phyloP scores from a whole-genome alignment of 1,139 yeast species.

The Pneumocystis carinii region DNA sequence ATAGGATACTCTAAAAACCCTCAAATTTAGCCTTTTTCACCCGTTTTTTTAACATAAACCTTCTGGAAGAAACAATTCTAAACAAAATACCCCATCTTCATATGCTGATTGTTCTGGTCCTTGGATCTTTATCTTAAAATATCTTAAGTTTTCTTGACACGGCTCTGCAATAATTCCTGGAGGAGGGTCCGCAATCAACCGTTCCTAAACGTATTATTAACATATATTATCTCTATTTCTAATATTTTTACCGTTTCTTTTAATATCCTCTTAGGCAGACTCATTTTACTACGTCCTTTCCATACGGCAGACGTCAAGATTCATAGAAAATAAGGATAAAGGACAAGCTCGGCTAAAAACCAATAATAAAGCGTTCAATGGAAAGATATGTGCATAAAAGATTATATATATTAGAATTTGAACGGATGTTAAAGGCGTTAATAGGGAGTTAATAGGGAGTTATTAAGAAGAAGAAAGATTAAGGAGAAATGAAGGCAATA shows the following conservation, averaged over 20 bases:
- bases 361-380: too few species aligned
- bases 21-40: constrained; percentile 48
- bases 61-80: not conserved
- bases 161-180: constrained; percentile 91
- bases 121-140: constrained; percentile 74
- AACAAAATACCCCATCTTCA: constrained; percentile 28
- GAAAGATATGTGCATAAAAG: not conserved
- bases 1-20: constrained; percentile 61
- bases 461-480: not conserved
- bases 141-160: constrained; percentile 81
- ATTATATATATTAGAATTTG: not conserved
- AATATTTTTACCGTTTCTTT: constrained; percentile 33
- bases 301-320: not conserved
- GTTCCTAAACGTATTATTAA: constrained; percentile 57
- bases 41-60: not conserved
- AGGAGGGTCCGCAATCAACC: constrained; percentile 84
- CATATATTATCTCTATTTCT: not conserved
- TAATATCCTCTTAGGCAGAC: constrained; percentile 66
- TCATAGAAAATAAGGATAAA: not conserved
- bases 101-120: constrained; percentile 85
- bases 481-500: not conserved
- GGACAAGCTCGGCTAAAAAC: too few species aligned
- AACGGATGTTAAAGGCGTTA: not conserved
- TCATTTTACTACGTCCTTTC: constrained; percentile 8
- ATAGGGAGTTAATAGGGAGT: not conserved